phyloP scores from a whole-genome alignment of 2,329 filamentous ascomycete species.

The Alternaria burnsii region DNA sequence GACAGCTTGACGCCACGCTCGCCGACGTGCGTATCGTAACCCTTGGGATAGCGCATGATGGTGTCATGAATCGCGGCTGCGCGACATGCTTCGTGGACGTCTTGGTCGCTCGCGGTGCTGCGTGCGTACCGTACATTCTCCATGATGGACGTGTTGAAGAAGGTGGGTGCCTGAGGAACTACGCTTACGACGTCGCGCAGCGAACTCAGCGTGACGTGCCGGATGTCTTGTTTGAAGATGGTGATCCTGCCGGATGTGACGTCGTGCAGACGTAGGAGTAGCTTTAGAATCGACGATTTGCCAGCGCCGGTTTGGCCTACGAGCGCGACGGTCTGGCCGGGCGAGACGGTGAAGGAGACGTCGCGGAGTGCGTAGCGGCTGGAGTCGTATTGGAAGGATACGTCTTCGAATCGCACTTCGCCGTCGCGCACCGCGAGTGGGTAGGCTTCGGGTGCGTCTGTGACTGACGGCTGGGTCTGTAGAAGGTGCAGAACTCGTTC shows the following conservation, averaged over 20 bases:
- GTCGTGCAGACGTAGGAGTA: conserved; percentile 69
- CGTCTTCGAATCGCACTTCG: conserved; percentile 63
- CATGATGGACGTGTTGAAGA: conserved; percentile 71
- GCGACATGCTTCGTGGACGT: conserved; percentile 68
- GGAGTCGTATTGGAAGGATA: conserved; percentile 65
- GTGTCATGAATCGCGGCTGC: conserved; percentile 71
- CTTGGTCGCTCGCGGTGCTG: conserved; percentile 66
- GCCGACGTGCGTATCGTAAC: conserved; percentile 52
- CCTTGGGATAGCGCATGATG: conserved; percentile 64
- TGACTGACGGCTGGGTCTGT: conserved; percentile 65
- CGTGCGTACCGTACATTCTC: conserved; percentile 73
- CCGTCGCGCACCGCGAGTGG: conserved; percentile 58
- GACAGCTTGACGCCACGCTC: conserved; percentile 62
- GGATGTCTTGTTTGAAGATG: conserved; percentile 68
- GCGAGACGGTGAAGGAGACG: conserved; percentile 58
- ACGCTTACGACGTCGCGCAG: conserved; percentile 68
- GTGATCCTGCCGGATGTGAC: conserved; percentile 62
- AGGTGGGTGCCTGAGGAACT: conserved; percentile 69
- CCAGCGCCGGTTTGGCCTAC: conserved; percentile 70
- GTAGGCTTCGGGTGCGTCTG: conserved; percentile 49
- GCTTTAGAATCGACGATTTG: conserved; percentile 69
- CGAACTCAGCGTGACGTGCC: conserved; percentile 65
- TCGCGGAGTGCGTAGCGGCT: conserved; percentile 61
- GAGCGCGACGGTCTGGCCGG: conserved; percentile 66
- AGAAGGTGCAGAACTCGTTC: conserved; percentile 69